Evolutionary conservation across 495 filamentous ascomycete species (phyloP), one percentile per base, ranked within the genome.

Genomic region (Lasiosphaeria ovina): DNA sequence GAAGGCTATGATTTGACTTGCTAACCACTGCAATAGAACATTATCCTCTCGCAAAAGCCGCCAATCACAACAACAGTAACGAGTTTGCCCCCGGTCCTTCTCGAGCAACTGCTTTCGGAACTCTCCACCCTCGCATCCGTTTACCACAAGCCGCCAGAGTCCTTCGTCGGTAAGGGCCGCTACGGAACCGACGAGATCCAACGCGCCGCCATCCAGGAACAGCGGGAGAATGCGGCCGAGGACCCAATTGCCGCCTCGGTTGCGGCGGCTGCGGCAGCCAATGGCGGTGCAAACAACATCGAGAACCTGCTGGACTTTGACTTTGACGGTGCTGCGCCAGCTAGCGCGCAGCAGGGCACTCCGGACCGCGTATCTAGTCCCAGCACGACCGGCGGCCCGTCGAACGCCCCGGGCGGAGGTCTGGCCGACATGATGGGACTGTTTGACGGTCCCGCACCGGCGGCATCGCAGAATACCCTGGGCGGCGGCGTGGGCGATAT

Each of bases 221-320:
- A 96, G 81, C 83, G 89, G 59, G 85, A 97, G 70, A 91, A 97
- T 62, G 89, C 89, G 0, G 89, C 87, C 58, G 94, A 98, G 67
- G 97, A 97, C 71, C 94, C 95, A 38, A 87, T 97, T 70, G 93
- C 94, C 12, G 91, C 89, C 2, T 89, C 89, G 0, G 87, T 88
- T 1, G 89, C 89, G 0, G 88, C 87, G 0, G 87, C 87, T 5
- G 64, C 65, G 16, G 84, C 84, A 24, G 78, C 79, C 35, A 85
- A 87, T 51, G 72, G 76, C 33, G 65, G 80, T 17, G 87, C 92
- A 74, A 87, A 67, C 77, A 97, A 97, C 70, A 85, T 90, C 62
- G 94, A 98, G 72, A 98, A 98, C 68, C 81, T 98, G 38, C 83
- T 98, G 58, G 94, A 98, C 74, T 97, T 98, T 68, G 94, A 98